A percentile compares a stretch with the other conserved stretches of the same genome.
Conservation (phyloP, 2,329 filamentous ascomycete genomes). For the Aureobasidium sp. region DNA sequence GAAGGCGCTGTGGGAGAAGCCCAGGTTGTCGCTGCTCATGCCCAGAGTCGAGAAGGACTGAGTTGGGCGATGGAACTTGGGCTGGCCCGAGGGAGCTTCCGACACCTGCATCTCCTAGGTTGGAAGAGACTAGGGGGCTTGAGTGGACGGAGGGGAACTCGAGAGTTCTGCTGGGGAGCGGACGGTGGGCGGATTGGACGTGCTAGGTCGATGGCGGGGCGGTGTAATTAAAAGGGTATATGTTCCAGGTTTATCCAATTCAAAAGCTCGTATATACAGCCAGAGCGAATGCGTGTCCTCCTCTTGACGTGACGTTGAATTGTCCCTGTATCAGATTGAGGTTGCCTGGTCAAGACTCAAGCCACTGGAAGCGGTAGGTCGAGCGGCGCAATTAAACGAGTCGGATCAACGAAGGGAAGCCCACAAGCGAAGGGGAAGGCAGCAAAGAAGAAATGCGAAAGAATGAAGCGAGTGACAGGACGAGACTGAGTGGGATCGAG, state of each 20-base stretch:
- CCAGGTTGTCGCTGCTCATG: constrained; percentile 64
- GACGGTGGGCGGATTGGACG: neutral
- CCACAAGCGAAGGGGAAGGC: neutral
- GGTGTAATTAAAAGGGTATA: constrained; percentile 14
- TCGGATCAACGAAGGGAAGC: constrained; percentile 4
- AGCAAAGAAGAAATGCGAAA: constrained; percentile 11
- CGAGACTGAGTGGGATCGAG: neutral
- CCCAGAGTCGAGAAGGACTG: constrained; percentile 73
- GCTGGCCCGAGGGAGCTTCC: constrained; percentile 51
- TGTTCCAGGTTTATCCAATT: constrained; percentile 11
- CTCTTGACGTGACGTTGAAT: constrained; percentile 9
- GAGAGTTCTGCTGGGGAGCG: neutral
- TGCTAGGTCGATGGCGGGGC: neutral
- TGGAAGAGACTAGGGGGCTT: neutral
- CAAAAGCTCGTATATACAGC: constrained; percentile 9
- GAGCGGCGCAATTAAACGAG: constrained; percentile 6
- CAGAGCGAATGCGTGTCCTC: constrained; percentile 8
- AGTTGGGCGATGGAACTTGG: constrained; percentile 42
- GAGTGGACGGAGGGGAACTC: neutral
- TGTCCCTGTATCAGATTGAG: constrained; percentile 14
- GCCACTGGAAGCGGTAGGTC: neutral
- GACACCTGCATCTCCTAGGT: constrained; percentile 68
- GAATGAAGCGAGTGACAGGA: constrained; percentile 12
- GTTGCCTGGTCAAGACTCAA: neutral
- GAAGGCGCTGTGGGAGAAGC: constrained; percentile 89